Evolutionary conservation across 352 stramenopile genomes (phyloP).

Genomic region (Pythium insidiosum): DNA sequence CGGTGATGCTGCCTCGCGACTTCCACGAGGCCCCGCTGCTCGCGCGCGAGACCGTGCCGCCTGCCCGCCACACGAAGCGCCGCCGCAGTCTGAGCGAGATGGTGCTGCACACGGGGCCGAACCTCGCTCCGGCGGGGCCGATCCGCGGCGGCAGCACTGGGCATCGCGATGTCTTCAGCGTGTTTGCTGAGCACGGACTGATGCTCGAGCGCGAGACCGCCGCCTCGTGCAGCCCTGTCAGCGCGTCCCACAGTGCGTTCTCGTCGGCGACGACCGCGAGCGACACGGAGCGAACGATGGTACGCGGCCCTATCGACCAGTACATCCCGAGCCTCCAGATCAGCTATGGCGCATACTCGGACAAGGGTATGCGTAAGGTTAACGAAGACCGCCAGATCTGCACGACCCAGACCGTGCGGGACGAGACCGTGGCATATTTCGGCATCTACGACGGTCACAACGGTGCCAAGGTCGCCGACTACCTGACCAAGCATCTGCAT

Average conservation of each 20-base stretch:
- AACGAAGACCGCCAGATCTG: constrained; percentile 74
- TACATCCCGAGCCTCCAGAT: constrained; percentile 42
- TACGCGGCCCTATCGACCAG: constrained; percentile 37
- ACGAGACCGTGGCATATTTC: constrained; percentile 73
- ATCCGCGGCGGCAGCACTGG: constrained; percentile 18
- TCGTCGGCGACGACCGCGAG: constrained; percentile 65
- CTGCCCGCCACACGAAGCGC: not conserved
- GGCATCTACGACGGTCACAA: constrained; percentile 82
- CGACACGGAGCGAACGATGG: constrained; percentile 63
- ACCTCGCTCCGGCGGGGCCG: constrained; percentile 16
- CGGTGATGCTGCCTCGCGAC: constrained; percentile 5
- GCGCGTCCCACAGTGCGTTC: constrained; percentile 56
- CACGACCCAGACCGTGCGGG: constrained; percentile 29
- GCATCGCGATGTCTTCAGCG: constrained; percentile 82
- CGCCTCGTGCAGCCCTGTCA: constrained; percentile 22
- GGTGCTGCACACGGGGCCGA: constrained; percentile 3
- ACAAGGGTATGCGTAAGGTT: constrained; percentile 59
- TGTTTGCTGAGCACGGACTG: constrained; percentile 77
- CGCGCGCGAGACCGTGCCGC: not conserved
- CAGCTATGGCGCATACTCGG: constrained; percentile 63
- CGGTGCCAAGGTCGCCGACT: constrained; percentile 57
- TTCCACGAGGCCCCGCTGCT: constrained; percentile 5
- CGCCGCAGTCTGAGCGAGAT: constrained; percentile 48
- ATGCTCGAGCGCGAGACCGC: constrained; percentile 30
- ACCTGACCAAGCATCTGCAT: constrained; percentile 53